A percentile compares a stretch with the other conserved stretches of the same genome.
These are phyloP conservation scores for Pichia sp. DNA, from an alignment of 1,139 yeast species.

Conservation along the genomic window DNA sequence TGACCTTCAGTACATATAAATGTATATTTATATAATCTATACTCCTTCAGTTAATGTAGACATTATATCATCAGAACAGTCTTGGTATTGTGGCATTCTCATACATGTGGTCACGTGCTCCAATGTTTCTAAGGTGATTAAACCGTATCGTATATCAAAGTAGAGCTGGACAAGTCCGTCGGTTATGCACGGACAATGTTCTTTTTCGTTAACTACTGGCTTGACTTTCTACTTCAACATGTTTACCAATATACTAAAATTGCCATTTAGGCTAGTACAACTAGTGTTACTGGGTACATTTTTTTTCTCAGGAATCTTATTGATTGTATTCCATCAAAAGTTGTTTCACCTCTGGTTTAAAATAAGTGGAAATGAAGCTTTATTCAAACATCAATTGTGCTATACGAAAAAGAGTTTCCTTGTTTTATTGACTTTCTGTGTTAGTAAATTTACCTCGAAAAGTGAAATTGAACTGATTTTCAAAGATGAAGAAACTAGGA, in stretches of 20 bases:
- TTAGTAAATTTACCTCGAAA: slow-evolving; percentile 36
- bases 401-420: slow-evolving; percentile 47
- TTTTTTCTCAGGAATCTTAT: slow-evolving; percentile 33
- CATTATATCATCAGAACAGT: neutral
- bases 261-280: slow-evolving; percentile 19
- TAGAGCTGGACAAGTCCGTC: no score
- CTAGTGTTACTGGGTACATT: slow-evolving; percentile 30
- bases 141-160: no score
- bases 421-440: slow-evolving; percentile 37
- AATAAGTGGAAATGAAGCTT: slow-evolving; percentile 24
- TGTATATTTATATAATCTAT: neutral
- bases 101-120: no score
- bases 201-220: neutral
- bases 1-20: neutral
- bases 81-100: neutral
- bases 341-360: slow-evolving; percentile 26
- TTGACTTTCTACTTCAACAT: neutral
- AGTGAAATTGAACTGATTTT: slow-evolving; percentile 35
- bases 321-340: slow-evolving; percentile 35
- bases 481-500: slow-evolving; percentile 28
- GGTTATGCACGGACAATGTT: neutral
- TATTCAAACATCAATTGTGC: slow-evolving; percentile 34
- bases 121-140: no score
- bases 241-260: neutral
- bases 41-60: no score